Evolutionary conservation across 2,329 filamentous ascomycete genomes (phyloP).

Genomic region (Geoglossum cookeanum): DNA sequence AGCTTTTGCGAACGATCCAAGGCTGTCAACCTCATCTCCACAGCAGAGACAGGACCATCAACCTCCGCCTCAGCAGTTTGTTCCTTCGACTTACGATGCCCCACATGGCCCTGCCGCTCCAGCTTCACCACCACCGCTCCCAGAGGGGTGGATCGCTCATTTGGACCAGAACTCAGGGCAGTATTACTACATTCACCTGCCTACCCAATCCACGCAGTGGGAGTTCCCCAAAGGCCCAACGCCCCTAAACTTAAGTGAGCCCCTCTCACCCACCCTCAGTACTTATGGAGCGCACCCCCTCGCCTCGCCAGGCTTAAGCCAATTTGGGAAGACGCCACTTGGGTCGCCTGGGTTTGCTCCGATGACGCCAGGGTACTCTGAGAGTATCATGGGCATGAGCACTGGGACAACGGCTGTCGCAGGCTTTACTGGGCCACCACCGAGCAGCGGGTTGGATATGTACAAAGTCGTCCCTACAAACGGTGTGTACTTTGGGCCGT

Average conservation of each 20-base stretch:
- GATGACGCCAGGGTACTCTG: constrained; percentile 65
- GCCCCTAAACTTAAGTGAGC: constrained; percentile 67
- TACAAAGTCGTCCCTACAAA: constrained; percentile 91
- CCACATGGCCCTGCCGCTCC: constrained; percentile 15
- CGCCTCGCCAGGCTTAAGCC: constrained; percentile 45
- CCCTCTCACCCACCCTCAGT: constrained; percentile 64
- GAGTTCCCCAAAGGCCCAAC: constrained; percentile 95
- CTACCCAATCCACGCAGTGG: constrained; percentile 93
- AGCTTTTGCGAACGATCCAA: constrained; percentile 73
- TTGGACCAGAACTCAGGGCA: constrained; percentile 89
- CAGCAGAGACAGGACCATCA: constrained; percentile 22
- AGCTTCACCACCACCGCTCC: constrained; percentile 61
- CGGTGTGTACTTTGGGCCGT: constrained; percentile 93
- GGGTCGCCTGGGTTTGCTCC: constrained; percentile 56
- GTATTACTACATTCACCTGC: constrained; percentile 96
- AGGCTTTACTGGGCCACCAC: constrained; percentile 80
- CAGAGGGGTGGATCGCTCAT: constrained; percentile 96
- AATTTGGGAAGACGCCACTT: constrained; percentile 20
- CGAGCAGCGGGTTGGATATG: constrained; percentile 73
- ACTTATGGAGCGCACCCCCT: constrained; percentile 54
- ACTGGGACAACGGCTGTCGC: constrained; percentile 54
- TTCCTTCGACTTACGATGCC: constrained; percentile 9
- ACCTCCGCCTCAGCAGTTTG: constrained; percentile 4
- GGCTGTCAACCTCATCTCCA: constrained; percentile 25
- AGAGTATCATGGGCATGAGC: constrained; percentile 69